Evolutionary conservation across 768 basidiomycete genomes (phyloP).

Genomic region (Cubamyces sp.): DNA sequence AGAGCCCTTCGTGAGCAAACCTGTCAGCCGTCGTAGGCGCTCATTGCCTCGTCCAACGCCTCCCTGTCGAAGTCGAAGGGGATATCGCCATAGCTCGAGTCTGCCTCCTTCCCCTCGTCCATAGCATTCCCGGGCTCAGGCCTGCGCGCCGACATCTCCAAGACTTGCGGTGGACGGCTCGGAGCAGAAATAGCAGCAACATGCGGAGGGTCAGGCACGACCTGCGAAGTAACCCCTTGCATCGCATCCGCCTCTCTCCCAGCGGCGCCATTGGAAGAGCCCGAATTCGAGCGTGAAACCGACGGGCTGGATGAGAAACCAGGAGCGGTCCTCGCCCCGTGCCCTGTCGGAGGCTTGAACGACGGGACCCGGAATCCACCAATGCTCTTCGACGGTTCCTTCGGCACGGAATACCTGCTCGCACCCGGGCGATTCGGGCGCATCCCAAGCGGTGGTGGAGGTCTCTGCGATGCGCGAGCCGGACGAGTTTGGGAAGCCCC

Average conservation of each 20-base stretch:
- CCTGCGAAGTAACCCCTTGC: not conserved
- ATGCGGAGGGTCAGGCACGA: not conserved
- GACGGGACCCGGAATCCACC: not conserved
- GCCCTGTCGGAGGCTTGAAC: conserved; percentile 2
- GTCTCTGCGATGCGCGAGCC: not conserved
- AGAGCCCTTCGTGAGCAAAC: too few species aligned
- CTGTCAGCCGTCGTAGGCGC: not conserved
- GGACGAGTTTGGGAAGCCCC: not conserved
- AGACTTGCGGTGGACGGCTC: not conserved
- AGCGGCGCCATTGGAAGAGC: too few species aligned
- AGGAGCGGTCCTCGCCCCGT: not conserved
- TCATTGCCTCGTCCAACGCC: conserved; percentile 13
- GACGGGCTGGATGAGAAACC: too few species aligned
- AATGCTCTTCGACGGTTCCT: not conserved
- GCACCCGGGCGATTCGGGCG: not conserved
- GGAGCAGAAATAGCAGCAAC: not conserved
- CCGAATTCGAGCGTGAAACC: not conserved
- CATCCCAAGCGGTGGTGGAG: conserved; percentile 12
- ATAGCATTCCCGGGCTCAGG: conserved; percentile 10
- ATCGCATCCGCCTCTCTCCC: not conserved
- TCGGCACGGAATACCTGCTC: conserved; percentile 6
- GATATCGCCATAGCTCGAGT: conserved; percentile 29
- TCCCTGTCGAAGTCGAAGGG: conserved; percentile 18
- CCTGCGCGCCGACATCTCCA: conserved; percentile 18
- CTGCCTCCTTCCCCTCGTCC: conserved; percentile 18